phyloP scores from a whole-genome alignment of 305 asterid genomes.

The Fraxinus paxiana region DNA sequence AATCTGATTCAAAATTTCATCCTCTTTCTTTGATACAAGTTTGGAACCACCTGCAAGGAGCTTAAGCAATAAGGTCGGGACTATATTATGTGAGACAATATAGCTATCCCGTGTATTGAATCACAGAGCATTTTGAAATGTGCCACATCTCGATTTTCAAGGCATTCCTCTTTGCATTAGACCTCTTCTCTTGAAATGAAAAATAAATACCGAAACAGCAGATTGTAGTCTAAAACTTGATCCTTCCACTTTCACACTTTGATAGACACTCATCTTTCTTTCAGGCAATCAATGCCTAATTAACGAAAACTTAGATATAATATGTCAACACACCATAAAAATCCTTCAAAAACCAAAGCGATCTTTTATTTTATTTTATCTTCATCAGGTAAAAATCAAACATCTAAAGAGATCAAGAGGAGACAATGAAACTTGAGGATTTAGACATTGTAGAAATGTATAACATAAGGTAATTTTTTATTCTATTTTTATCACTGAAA shows the following conservation, averaged over 20 bases:
- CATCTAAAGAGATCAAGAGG: background rate
- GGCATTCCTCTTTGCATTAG: background rate
- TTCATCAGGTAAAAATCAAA: background rate
- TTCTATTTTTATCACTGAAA: background rate
- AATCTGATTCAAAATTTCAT: slow-evolving; percentile 51
- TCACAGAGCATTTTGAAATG: slow-evolving; percentile 3
- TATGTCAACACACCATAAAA: background rate
- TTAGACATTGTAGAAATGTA: background rate
- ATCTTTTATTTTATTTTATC: background rate
- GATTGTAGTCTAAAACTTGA: background rate
- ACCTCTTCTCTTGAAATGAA: background rate
- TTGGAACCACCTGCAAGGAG: slow-evolving; percentile 63
- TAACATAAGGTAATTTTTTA: background rate
- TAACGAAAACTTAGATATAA: background rate
- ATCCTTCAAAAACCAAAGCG: background rate
- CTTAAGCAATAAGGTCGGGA: slow-evolving; percentile 15
- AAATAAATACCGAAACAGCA: background rate
- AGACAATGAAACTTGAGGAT: background rate
- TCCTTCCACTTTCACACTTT: background rate
- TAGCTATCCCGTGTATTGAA: background rate
- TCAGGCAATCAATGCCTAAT: background rate
- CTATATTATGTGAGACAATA: background rate
- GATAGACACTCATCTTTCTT: background rate
- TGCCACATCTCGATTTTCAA: background rate
- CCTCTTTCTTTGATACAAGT: slow-evolving; percentile 51